These are phyloP conservation scores for Alectoria sarmentosa DNA, from an alignment of 495 filamentous ascomycete genomes.

Conservation along the genomic window DNA sequence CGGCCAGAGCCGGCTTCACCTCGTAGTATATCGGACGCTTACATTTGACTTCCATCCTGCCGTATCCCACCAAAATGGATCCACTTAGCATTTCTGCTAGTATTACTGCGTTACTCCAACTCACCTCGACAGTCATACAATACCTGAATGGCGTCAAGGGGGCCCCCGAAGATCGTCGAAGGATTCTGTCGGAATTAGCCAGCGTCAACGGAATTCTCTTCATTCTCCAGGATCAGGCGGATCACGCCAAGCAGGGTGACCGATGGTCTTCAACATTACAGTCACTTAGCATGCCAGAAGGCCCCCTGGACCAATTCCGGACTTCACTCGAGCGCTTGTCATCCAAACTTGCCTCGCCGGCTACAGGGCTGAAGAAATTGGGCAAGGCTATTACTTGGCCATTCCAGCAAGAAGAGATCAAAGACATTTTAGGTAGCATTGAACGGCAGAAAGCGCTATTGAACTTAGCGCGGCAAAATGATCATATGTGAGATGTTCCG, in stretches of 20 bases:
- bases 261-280: neutral
- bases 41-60: neutral
- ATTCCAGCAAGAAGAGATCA: conserved; percentile 10
- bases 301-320: conserved; percentile 13
- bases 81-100: conserved; percentile 12
- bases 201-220: conserved; percentile 4
- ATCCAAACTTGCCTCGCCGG: neutral
- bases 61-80: conserved; percentile 10
- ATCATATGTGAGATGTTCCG: conserved; percentile 11
- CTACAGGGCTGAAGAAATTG: neutral
- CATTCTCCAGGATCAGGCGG: conserved; percentile 6
- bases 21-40: no score
- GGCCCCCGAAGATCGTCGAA: conserved; percentile 4
- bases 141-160: conserved; percentile 9
- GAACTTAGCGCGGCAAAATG: neutral
- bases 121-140: neutral
- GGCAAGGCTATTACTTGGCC: conserved; percentile 9
- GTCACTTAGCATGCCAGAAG: conserved; percentile 8
- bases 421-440: neutral
- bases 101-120: conserved; percentile 7
- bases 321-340: conserved; percentile 11
- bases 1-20: no score
- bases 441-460: conserved; percentile 5
- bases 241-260: conserved; percentile 4
- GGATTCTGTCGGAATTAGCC: neutral